A percentile compares a stretch with the other conserved stretches of the same genome.
phyloP scores from a whole-genome alignment of 495 filamentous ascomycete genomes.

The Rhypophila decipiens region DNA sequence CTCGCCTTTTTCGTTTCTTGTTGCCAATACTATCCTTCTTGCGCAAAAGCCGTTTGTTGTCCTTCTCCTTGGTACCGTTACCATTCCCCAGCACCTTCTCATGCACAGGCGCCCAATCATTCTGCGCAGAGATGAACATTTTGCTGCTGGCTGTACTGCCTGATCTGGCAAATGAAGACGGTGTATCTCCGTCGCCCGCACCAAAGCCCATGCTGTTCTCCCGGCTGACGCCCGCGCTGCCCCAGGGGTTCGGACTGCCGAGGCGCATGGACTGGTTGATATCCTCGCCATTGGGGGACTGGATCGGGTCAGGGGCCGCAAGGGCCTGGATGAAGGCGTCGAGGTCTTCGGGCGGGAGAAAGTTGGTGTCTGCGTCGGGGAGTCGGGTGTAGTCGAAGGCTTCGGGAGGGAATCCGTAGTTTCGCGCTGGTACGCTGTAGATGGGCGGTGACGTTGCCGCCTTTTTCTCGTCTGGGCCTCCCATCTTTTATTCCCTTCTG shows the following conservation, averaged over 20 bases:
- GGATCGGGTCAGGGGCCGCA: constrained; percentile 42
- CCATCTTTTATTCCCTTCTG: no score
- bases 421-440: constrained; percentile 21
- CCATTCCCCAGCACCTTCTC: constrained; percentile 51
- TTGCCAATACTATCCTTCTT: background rate
- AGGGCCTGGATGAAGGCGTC: constrained; percentile 55
- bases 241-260: constrained; percentile 15
- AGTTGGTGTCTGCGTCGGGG: constrained; percentile 61
- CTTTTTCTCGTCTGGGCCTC: background rate
- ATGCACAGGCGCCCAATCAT: constrained; percentile 79
- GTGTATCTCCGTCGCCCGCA: constrained; percentile 7
- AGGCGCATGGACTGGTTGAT: constrained; percentile 27
- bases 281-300: constrained; percentile 31
- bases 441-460: constrained; percentile 2
- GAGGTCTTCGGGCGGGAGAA: constrained; percentile 52
- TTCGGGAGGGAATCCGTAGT: constrained; percentile 43
- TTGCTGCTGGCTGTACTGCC: constrained; percentile 14
- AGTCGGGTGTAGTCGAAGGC: constrained; percentile 42
- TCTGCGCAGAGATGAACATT: constrained; percentile 64
- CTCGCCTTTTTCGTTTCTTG: constrained; percentile 23
- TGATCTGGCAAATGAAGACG: constrained; percentile 8
- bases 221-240: constrained; percentile 11
- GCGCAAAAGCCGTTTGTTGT: no score
- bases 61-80: background rate
- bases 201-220: constrained; percentile 10